phyloP scores from a whole-genome alignment of 2,329 filamentous ascomycete genomes.

The Botryosphaeria dothidea region DNA sequence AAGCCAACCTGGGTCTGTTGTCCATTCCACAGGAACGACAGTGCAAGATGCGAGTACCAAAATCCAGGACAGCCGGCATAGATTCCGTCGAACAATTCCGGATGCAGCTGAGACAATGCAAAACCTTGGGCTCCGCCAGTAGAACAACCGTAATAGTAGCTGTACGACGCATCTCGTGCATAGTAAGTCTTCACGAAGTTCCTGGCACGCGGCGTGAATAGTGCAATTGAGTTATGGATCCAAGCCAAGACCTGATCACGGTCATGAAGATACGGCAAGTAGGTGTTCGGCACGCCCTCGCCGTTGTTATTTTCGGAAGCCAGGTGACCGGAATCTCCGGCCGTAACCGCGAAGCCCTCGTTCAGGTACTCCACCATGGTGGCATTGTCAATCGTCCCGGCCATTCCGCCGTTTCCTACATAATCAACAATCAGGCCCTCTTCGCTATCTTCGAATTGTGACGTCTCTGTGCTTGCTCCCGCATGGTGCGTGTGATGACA shows the following conservation, averaged over 20 bases:
- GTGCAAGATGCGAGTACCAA: conserved; percentile 22
- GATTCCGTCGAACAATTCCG: conserved; percentile 23
- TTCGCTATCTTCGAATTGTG: not conserved
- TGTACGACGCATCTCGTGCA: not conserved
- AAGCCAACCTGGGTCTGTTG: conserved; percentile 17
- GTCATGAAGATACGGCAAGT: conserved; percentile 22
- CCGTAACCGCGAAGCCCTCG: conserved; percentile 21
- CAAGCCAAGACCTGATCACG: conserved; percentile 19
- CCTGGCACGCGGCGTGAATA: conserved; percentile 21
- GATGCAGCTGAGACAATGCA: conserved; percentile 22
- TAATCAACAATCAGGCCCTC: not conserved
- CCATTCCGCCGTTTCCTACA: conserved; percentile 21
- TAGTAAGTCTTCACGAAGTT: conserved; percentile 15
- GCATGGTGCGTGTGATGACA: not conserved
- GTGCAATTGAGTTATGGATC: conserved; percentile 22
- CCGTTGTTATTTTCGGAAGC: conserved; percentile 18
- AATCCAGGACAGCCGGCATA: conserved; percentile 22
- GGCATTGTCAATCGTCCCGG: conserved; percentile 17
- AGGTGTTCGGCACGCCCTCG: conserved; percentile 15
- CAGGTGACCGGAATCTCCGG: conserved; percentile 21
- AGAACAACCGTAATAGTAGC: conserved; percentile 23
- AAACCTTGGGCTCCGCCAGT: conserved; percentile 24
- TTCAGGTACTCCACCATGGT: conserved; percentile 21
- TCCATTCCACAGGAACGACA: conserved; percentile 23
- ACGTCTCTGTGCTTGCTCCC: not conserved